Conservation (phyloP, 192 early-diverging fungal species). For the Coemansia sp. region DNA sequence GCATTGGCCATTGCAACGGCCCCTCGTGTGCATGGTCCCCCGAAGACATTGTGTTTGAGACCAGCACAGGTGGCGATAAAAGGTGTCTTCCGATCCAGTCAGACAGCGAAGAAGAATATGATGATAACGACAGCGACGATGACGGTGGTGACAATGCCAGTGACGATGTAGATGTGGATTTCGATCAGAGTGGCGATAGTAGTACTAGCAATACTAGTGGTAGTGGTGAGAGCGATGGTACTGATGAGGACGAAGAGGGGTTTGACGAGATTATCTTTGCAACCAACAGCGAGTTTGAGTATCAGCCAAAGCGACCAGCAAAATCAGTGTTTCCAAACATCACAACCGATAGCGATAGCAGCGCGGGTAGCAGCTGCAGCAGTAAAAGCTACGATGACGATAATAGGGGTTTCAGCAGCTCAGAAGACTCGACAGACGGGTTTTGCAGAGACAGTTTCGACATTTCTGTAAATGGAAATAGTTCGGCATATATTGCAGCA, state of each 20-base stretch:
- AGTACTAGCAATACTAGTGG: background rate
- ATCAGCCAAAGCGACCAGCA: too few relatives aligned
- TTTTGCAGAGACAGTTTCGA: background rate
- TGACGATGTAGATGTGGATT: background rate
- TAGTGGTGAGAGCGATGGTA: background rate
- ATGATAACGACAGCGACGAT: background rate
- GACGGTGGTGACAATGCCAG: background rate
- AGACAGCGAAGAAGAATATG: background rate
- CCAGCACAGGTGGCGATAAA: slow-evolving; percentile 1
- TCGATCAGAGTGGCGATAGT: background rate
- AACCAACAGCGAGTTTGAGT: too few relatives aligned
- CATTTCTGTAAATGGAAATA: background rate
- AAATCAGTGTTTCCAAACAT: too few relatives aligned
- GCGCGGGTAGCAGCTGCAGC: too few relatives aligned
- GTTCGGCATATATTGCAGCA: too few relatives aligned
- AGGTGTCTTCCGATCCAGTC: background rate
- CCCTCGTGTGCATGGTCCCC: slow-evolving; percentile 5
- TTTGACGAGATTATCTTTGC: background rate
- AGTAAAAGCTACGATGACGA: too few relatives aligned
- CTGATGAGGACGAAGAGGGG: background rate
- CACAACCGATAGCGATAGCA: too few relatives aligned
- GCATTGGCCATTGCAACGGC: slow-evolving; percentile 20
- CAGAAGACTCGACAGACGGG: too few relatives aligned
- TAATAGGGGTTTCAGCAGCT: too few relatives aligned
- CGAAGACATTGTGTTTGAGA: slow-evolving; percentile 29